These are phyloP conservation scores for Goffeauzyma gilvescens DNA, from an alignment of 768 basidiomycete species.

Conservation along the genomic window DNA sequence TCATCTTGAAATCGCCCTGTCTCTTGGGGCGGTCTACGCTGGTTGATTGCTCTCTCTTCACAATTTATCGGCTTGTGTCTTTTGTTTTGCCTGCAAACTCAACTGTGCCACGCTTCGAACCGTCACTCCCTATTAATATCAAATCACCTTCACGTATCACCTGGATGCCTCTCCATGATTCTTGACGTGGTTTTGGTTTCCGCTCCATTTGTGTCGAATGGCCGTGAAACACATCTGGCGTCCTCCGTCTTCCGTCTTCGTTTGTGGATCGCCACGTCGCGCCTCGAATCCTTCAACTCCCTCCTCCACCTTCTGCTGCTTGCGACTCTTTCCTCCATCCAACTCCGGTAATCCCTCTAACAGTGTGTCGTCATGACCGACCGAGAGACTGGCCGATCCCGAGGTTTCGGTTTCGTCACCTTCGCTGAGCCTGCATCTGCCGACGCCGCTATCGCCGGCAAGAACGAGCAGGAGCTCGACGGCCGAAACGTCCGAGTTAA, in stretches of 20 bases:
- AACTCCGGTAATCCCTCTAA: background rate
- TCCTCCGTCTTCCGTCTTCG: no score
- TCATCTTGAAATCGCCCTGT: no score
- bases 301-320: background rate
- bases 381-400: slow-evolving; percentile 88
- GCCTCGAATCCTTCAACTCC: background rate
- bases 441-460: slow-evolving; percentile 47
- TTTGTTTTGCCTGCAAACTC: background rate
- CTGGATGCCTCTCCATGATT: no score
- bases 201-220: no score
- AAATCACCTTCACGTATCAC: no score
- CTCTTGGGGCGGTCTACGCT: no score
- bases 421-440: slow-evolving; percentile 35
- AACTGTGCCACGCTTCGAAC: background rate
- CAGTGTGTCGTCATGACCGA: slow-evolving; percentile 97
- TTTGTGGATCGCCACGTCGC: no score
- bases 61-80: no score
- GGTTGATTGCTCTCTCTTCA: no score
- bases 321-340: background rate
- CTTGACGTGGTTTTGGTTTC: no score
- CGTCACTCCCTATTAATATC: background rate
- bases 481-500: slow-evolving; percentile 76
- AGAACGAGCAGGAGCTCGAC: slow-evolving; percentile 86
- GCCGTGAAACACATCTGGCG: no score
- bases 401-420: slow-evolving; percentile 90